Percentiles rank a stretch among this genome's conserved stretches.
Conservation (phyloP, 2,329 filamentous ascomycete genomes). For the Pyrenochaeta sp. region DNA sequence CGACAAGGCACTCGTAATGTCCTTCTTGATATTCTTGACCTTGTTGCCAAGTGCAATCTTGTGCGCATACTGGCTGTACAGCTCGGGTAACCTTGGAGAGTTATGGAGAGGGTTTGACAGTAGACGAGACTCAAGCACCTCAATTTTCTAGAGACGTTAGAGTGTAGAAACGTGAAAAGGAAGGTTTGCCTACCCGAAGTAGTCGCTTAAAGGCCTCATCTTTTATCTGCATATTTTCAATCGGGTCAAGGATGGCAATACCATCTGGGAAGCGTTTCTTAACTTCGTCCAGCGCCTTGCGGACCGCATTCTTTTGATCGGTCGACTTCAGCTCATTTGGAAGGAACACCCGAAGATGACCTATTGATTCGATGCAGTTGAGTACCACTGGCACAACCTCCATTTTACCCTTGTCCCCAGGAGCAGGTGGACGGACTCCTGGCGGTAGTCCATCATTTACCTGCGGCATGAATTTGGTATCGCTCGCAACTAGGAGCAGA, state of each 20-base stretch:
- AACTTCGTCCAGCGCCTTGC: conserved; percentile 78
- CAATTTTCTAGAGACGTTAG: conserved; percentile 76
- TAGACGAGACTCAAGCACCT: conserved; percentile 90
- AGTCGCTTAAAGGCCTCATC: conserved; percentile 95
- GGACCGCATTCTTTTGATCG: conserved; percentile 73
- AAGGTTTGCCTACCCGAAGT: conserved; percentile 63
- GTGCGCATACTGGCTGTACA: conserved; percentile 85
- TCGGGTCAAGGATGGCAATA: conserved; percentile 85
- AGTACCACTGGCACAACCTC: conserved; percentile 88
- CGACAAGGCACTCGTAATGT: conserved; percentile 83
- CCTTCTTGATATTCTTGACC: conserved; percentile 88
- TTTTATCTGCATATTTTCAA: conserved; percentile 94
- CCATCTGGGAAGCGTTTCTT: conserved; percentile 91
- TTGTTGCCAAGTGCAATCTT: conserved; percentile 80
- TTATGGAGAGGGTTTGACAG: conserved; percentile 91
- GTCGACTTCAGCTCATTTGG: conserved; percentile 76
- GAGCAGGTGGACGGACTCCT: conserved; percentile 66
- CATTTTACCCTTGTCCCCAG: conserved; percentile 73
- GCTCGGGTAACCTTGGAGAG: conserved; percentile 80
- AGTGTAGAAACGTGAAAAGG: no score
- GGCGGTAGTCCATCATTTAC: conserved; percentile 72
- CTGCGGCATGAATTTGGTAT: conserved; percentile 62
- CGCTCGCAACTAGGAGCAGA: conserved; percentile 70
- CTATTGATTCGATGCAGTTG: conserved; percentile 83
- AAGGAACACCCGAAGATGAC: conserved; percentile 83